phyloP scores from a whole-genome alignment of 1,284 basidiomycete genomes.

The Gastroboletus turbinatus region DNA sequence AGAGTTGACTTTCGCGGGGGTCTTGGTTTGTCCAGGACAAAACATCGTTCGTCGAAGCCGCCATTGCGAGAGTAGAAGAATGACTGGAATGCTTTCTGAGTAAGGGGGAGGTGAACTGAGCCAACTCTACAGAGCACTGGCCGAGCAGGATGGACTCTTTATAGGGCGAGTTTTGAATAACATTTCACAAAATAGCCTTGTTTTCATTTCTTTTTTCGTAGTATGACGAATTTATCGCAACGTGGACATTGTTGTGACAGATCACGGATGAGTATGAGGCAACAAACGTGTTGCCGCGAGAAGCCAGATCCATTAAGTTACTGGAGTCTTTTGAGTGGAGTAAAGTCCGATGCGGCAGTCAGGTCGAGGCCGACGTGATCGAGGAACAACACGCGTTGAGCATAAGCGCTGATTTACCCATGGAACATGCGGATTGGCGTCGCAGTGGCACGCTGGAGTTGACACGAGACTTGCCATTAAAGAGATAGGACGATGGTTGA shows the following conservation, averaged over 20 bases:
- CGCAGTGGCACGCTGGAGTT: constrained; percentile 29
- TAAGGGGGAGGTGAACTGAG: constrained; percentile 26
- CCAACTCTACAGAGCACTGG: constrained; percentile 25
- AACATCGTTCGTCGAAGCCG: constrained; percentile 60
- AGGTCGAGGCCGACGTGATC: constrained; percentile 59
- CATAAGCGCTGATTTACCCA: constrained; percentile 48
- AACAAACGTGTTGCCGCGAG: constrained; percentile 67
- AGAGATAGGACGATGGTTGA: constrained; percentile 17
- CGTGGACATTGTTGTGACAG: constrained; percentile 65
- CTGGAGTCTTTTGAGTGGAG: constrained; percentile 66
- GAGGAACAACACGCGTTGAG: constrained; percentile 59
- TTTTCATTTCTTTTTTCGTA: constrained; percentile 42
- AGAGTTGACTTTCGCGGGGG: constrained; percentile 76
- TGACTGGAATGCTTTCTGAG: constrained; percentile 24
- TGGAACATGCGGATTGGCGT: constrained; percentile 36
- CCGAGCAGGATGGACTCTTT: constrained; percentile 37
- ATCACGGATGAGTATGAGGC: constrained; percentile 63
- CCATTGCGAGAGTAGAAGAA: constrained; percentile 40
- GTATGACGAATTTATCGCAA: constrained; percentile 67
- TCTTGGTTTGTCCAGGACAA: constrained; percentile 85
- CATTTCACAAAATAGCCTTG: constrained; percentile 39
- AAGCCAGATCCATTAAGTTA: constrained; percentile 57
- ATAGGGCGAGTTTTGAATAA: constrained; percentile 41
- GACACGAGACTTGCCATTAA: constrained; percentile 32
- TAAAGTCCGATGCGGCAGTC: constrained; percentile 53